Evolutionary conservation across 1,284 basidiomycete genomes (phyloP).

Genomic region (Irpex rosettiformis): DNA sequence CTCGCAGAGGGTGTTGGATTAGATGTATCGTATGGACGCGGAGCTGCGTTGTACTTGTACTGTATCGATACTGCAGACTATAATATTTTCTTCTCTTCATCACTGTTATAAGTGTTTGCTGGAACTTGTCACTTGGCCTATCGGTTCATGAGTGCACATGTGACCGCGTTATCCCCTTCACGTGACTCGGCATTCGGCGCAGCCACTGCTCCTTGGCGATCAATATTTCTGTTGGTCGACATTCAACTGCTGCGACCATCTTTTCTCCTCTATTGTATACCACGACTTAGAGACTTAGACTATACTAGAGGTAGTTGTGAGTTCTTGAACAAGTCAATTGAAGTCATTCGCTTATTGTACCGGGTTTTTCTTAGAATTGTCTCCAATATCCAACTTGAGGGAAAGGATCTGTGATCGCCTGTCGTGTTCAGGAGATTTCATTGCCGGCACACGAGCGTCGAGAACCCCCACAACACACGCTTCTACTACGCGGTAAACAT

Average conservation of each 20-base stretch:
- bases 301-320: neutral
- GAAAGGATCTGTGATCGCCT: neutral
- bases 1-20: no score
- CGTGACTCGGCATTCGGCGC: neutral
- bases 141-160: no score
- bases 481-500: neutral
- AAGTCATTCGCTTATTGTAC: neutral
- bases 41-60: conserved; percentile 9
- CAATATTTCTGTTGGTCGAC: neutral
- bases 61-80: conserved; percentile 12
- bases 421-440: neutral
- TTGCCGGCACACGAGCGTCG: neutral
- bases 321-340: neutral
- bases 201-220: neutral
- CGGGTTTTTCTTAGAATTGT: neutral
- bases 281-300: neutral
- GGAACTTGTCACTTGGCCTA: no score
- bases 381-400: neutral
- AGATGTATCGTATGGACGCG: conserved; percentile 3
- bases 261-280: neutral
- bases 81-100: conserved; percentile 1
- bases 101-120: neutral
- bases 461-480: neutral
- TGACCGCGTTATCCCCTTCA: neutral
- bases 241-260: neutral